A percentile compares a stretch with the other conserved stretches of the same genome.
These are phyloP conservation scores for Lenzites betulinus DNA, from an alignment of 768 basidiomycete genomes.

Conservation along the genomic window DNA sequence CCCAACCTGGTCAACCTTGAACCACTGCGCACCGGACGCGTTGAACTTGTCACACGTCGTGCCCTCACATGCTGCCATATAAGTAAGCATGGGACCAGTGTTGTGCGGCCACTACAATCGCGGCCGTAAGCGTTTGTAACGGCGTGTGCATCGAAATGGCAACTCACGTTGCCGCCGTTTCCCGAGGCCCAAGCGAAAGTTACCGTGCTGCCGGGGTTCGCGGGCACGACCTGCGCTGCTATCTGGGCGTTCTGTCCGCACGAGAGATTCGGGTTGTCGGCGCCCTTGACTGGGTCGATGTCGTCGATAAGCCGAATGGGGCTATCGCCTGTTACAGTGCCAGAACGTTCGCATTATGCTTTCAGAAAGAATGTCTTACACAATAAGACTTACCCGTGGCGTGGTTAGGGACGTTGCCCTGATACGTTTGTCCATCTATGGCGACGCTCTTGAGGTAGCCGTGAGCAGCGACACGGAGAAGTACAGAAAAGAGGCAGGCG, in stretches of 20 bases:
- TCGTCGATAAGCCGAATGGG: slow-evolving; percentile 44
- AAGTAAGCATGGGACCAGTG: slow-evolving; percentile 73
- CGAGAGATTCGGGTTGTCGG: slow-evolving; percentile 52
- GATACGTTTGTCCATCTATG: slow-evolving; percentile 46
- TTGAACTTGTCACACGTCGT: slow-evolving; percentile 64
- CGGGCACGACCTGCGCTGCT: slow-evolving; percentile 51
- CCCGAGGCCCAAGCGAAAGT: slow-evolving; percentile 56
- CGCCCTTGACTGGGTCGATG: slow-evolving; percentile 53
- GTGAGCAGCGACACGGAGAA: slow-evolving; percentile 41
- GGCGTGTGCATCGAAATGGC: slow-evolving; percentile 22
- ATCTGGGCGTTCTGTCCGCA: slow-evolving; percentile 57
- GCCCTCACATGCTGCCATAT: slow-evolving; percentile 63
- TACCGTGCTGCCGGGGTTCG: slow-evolving; percentile 59
- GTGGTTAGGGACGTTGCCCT: slow-evolving; percentile 43
- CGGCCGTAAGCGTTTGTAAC: not conserved
- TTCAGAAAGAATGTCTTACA: too few relatives aligned
- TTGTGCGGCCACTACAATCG: slow-evolving; percentile 54
- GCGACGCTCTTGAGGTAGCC: slow-evolving; percentile 44
- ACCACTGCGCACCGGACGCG: slow-evolving; percentile 63
- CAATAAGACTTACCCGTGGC: slow-evolving; percentile 27
- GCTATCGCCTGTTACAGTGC: slow-evolving; percentile 19
- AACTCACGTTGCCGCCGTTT: slow-evolving; percentile 30
- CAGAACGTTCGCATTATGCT: not conserved
- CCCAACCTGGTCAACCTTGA: slow-evolving; percentile 52
- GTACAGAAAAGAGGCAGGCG: slow-evolving; percentile 22